These are phyloP conservation scores for Oenanthe javanica DNA, from an alignment of 140 eudicot genomes.

Conservation along the genomic window DNA sequence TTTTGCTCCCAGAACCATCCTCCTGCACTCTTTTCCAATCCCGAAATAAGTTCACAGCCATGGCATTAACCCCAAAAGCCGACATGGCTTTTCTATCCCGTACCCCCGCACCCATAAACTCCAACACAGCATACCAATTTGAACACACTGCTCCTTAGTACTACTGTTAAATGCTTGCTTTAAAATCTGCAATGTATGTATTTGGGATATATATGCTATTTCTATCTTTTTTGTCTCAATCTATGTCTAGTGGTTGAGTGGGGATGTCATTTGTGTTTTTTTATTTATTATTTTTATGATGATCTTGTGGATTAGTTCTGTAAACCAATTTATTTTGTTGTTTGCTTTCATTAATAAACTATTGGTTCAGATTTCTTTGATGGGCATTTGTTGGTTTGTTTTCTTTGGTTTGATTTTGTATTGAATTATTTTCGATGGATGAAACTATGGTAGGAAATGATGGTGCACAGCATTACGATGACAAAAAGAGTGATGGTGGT, in stretches of 20 bases:
- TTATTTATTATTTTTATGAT: not conserved
- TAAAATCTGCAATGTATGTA: not conserved
- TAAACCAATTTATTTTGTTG: not conserved
- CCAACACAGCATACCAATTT: no score
- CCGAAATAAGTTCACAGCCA: no score
- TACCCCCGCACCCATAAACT: no score
- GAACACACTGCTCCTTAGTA: no score
- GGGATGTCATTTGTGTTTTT: not conserved
- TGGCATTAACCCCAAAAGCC: no score
- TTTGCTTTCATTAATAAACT: not conserved
- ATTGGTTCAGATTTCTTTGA: not conserved
- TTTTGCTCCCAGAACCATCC: no score
- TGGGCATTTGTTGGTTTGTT: constrained; percentile 9
- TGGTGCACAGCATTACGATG: constrained; percentile 26
- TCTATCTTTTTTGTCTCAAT: not conserved
- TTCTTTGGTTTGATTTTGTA: not conserved
- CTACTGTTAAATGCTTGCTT: no score
- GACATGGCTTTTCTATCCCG: no score
- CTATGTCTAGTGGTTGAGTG: not conserved
- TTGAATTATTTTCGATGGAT: constrained; percentile 22
- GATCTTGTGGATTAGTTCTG: not conserved
- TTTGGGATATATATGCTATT: not conserved
- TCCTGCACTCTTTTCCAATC: no score
- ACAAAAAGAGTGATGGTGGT: constrained; percentile 42
- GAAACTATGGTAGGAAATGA: constrained; percentile 35